Conservation (phyloP, 2,329 filamentous ascomycete genomes). For the Chaetomium globosum region DNA sequence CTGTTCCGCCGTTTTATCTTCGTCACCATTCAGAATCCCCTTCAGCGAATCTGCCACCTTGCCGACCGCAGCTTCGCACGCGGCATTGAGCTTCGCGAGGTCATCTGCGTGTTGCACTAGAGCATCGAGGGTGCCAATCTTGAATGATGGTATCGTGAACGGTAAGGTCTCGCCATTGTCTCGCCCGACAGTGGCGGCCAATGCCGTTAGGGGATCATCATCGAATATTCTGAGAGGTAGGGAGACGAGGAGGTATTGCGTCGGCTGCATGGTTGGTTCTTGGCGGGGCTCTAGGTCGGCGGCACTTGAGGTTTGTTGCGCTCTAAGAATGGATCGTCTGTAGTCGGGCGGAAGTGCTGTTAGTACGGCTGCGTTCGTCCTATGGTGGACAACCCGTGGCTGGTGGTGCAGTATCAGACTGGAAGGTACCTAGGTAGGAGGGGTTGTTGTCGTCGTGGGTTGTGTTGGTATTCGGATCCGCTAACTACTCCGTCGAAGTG, state of each 20-base stretch:
- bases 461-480: background rate
- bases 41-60: slow-evolving; percentile 88
- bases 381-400: background rate
- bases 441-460: background rate
- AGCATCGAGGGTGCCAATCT: slow-evolving; percentile 94
- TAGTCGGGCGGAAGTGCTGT: background rate
- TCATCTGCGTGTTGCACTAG: slow-evolving; percentile 97
- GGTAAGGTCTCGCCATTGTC: slow-evolving; percentile 76
- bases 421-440: background rate
- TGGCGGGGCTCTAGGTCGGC: slow-evolving; percentile 27
- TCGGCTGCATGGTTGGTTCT: slow-evolving; percentile 46
- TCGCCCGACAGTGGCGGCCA: slow-evolving; percentile 70
- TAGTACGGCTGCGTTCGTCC: background rate
- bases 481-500: background rate
- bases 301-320: background rate
- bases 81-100: slow-evolving; percentile 79
- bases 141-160: slow-evolving; percentile 90
- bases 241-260: slow-evolving; percentile 84
- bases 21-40: slow-evolving; percentile 80
- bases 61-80: slow-evolving; percentile 77
- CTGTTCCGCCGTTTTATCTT: slow-evolving; percentile 79
- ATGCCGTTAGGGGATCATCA: slow-evolving; percentile 76
- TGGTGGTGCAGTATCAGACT: background rate
- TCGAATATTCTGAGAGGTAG: slow-evolving; percentile 85
- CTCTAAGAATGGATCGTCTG: background rate